phyloP scores from a whole-genome alignment of 805 yeast species.

The Ogataea glucozyma region DNA sequence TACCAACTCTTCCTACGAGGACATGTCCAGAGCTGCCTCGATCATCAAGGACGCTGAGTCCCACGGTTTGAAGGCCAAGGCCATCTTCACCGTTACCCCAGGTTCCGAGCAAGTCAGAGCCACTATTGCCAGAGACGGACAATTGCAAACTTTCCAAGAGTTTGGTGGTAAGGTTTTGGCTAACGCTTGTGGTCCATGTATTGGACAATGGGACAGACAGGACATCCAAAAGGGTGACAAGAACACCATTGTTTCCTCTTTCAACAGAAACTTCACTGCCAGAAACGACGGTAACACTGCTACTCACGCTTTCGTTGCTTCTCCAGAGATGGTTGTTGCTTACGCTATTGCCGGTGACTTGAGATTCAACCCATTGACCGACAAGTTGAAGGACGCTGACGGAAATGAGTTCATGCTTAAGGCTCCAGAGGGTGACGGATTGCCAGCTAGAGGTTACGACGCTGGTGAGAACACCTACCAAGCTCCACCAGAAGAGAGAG shows the following conservation, averaged over 20 bases:
- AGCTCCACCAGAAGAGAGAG: conserved; percentile 92
- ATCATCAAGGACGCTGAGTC: conserved; percentile 82
- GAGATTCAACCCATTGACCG: conserved; percentile 88
- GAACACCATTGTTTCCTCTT: conserved; percentile 93
- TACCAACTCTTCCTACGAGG: conserved; percentile 97
- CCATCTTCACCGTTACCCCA: conserved; percentile 93
- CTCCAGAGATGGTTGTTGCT: conserved; percentile 97
- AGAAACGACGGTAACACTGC: conserved; percentile 98
- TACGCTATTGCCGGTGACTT: conserved; percentile 94
- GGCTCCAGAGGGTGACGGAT: conserved; percentile 81
- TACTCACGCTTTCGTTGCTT: conserved; percentile 97
- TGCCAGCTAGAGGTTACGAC: conserved; percentile 71
- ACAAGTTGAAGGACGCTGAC: conserved; percentile 66
- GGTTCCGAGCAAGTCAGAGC: conserved; percentile 99
- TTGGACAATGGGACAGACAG: conserved; percentile 98
- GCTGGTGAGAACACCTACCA: conserved; percentile 82
- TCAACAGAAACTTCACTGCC: conserved; percentile 96
- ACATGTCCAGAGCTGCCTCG: conserved; percentile 95
- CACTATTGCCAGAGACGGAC: conserved; percentile 93
- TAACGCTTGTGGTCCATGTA: conserved; percentile 99
- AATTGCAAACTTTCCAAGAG: conserved; percentile 73
- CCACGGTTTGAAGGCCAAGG: conserved; percentile 86
- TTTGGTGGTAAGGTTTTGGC: conserved; percentile 93
- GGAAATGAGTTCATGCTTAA: conserved; percentile 77
- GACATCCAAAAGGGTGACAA: conserved; percentile 63